These are phyloP conservation scores for Funneliformis mosseae DNA, from an alignment of 192 early-diverging fungal genomes.

Conservation along the genomic window DNA sequence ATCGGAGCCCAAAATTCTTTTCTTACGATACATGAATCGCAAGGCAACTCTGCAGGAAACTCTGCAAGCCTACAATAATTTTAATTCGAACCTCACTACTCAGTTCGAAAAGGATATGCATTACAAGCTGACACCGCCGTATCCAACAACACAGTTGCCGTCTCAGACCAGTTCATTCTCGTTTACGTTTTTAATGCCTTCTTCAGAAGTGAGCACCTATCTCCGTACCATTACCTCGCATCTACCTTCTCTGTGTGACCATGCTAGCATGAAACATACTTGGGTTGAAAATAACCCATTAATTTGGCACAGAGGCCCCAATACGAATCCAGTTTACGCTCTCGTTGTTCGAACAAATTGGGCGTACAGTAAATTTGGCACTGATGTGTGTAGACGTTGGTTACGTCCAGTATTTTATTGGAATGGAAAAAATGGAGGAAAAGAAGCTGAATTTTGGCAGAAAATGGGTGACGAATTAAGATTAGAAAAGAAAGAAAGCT, in stretches of 20 bases:
- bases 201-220: constrained; percentile 43
- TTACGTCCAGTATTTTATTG: constrained; percentile 59
- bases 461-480: constrained; percentile 41
- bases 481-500: constrained; percentile 57
- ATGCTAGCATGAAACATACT: constrained; percentile 40
- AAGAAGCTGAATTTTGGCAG: constrained; percentile 35
- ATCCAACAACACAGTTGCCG: background rate
- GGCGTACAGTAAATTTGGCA: constrained; percentile 50
- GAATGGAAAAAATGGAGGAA: constrained; percentile 57
- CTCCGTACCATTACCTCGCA: constrained; percentile 40
- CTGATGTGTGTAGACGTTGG: constrained; percentile 41
- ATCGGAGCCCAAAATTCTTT: constrained; percentile 35
- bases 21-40: constrained; percentile 50
- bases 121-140: constrained; percentile 36
- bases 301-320: constrained; percentile 61
- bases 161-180: constrained; percentile 39
- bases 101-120: constrained; percentile 33
- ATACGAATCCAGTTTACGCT: constrained; percentile 62
- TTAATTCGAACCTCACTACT: background rate
- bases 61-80: constrained; percentile 45
- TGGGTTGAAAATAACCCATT: constrained; percentile 43
- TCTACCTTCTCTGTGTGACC: constrained; percentile 51
- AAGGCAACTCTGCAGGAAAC: constrained; percentile 43
- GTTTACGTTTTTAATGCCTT: constrained; percentile 53
- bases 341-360: constrained; percentile 57